phyloP scores from a whole-genome alignment of 108 stramenopile genomes.

The Schizochytrium sp. region DNA sequence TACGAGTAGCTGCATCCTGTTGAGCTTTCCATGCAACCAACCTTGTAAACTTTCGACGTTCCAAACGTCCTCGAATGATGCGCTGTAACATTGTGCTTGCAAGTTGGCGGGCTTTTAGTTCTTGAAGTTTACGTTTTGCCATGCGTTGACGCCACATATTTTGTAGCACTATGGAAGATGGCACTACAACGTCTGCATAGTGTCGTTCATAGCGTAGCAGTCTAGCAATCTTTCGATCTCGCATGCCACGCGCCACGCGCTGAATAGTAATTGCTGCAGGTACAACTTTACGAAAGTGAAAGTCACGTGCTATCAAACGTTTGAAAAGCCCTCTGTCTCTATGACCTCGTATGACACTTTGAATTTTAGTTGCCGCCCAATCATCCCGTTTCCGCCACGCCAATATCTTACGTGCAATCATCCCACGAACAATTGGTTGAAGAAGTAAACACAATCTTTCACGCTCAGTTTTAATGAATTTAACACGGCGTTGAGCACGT shows the following conservation, averaged over 20 bases:
- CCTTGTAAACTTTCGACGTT: neutral
- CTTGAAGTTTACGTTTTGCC: neutral
- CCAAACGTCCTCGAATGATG: neutral
- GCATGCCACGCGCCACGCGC: constrained; percentile 53
- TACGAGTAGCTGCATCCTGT: neutral
- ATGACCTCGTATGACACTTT: constrained; percentile 30
- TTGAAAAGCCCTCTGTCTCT: neutral
- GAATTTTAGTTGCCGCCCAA: constrained; percentile 31
- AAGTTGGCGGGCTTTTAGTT: neutral
- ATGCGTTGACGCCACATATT: neutral
- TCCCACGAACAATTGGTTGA: constrained; percentile 27
- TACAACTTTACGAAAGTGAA: neutral
- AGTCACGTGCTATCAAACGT: neutral
- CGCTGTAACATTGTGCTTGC: constrained; percentile 26
- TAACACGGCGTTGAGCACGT: neutral
- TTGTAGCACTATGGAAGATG: neutral
- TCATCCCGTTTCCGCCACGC: constrained; percentile 35
- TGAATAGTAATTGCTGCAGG: neutral
- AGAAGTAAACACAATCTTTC: neutral
- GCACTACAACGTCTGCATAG: neutral
- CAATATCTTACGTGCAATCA: constrained; percentile 26
- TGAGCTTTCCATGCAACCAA: neutral
- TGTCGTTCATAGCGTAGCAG: neutral
- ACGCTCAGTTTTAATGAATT: neutral
- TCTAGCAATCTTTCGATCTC: constrained; percentile 28